Evolutionary conservation across 139 green algal genomes (phyloP).

Genomic region (Ulvella scutata): DNA sequence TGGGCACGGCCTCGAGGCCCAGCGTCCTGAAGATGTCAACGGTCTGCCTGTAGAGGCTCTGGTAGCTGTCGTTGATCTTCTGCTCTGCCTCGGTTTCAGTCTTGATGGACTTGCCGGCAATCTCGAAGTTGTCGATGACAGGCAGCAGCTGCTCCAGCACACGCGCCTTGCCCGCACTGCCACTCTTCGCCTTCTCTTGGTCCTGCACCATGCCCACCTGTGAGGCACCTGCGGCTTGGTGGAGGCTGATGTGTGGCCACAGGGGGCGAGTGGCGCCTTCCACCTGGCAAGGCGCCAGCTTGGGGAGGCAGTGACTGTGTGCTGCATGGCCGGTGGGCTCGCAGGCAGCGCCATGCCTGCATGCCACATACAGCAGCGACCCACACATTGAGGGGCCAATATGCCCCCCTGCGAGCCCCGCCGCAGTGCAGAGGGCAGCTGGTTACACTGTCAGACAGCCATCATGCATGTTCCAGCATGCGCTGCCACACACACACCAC

Average conservation of each 20-base stretch:
- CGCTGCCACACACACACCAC: too few relatives aligned
- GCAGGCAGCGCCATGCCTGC: too few relatives aligned
- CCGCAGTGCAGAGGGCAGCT: too few relatives aligned
- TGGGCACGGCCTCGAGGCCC: conserved; percentile 69
- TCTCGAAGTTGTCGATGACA: conserved; percentile 93
- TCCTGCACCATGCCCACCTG: conserved; percentile 17
- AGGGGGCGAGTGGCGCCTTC: neutral
- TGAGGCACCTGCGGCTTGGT: too few relatives aligned
- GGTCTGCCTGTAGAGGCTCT: conserved; percentile 90
- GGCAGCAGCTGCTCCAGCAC: conserved; percentile 69
- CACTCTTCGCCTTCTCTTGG: conserved; percentile 57
- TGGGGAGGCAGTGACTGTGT: too few relatives aligned
- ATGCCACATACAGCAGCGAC: too few relatives aligned
- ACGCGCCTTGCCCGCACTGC: conserved; percentile 38
- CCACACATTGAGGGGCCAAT: too few relatives aligned
- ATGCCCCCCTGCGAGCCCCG: too few relatives aligned
- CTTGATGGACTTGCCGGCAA: conserved; percentile 69
- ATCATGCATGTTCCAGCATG: too few relatives aligned
- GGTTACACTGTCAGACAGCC: too few relatives aligned
- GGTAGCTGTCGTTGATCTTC: conserved; percentile 82
- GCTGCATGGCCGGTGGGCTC: too few relatives aligned
- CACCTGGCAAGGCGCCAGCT: too few relatives aligned
- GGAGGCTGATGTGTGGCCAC: neutral
- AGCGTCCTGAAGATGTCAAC: conserved; percentile 73
- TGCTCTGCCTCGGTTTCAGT: conserved; percentile 75